Conservation (phyloP, 768 basidiomycete species). For the Tricholomella constricta region DNA sequence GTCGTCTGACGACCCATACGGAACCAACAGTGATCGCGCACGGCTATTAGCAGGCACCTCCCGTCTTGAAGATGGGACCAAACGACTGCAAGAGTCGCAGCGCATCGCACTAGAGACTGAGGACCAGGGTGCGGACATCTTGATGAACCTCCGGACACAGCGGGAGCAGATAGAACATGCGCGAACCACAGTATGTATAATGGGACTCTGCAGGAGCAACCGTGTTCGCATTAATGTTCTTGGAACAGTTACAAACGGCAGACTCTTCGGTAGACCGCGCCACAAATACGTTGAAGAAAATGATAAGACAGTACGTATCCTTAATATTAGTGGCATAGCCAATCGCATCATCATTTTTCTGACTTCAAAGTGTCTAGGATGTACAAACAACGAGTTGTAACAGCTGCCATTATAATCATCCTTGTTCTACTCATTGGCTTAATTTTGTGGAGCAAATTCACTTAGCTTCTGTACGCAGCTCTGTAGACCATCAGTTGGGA, state of each 20-base stretch:
- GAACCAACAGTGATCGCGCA: slow-evolving; percentile 67
- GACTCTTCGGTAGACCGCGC: slow-evolving; percentile 91
- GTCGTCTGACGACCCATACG: slow-evolving; percentile 82
- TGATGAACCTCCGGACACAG: slow-evolving; percentile 82
- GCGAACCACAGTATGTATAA: slow-evolving; percentile 74
- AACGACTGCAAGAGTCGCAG: slow-evolving; percentile 87
- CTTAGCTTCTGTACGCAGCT: slow-evolving; percentile 1
- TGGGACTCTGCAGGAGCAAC: neutral
- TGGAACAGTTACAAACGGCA: slow-evolving; percentile 72
- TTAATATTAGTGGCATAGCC: slow-evolving; percentile 14
- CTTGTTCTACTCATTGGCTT: slow-evolving; percentile 82
- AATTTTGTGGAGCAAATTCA: slow-evolving; percentile 74
- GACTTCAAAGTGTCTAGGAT: slow-evolving; percentile 73
- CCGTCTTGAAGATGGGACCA: slow-evolving; percentile 80
- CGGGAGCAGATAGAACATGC: slow-evolving; percentile 95
- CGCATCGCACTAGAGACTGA: slow-evolving; percentile 95
- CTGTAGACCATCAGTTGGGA: too few species aligned
- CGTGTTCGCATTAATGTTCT: neutral
- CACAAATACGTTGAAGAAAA: slow-evolving; percentile 88
- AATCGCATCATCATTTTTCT: slow-evolving; percentile 34
- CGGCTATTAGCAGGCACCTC: slow-evolving; percentile 79
- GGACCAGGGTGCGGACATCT: slow-evolving; percentile 90
- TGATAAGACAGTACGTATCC: slow-evolving; percentile 84
- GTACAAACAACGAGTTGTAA: slow-evolving; percentile 94
- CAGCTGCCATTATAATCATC: slow-evolving; percentile 81